Evolutionary conservation across 1,284 basidiomycete species (phyloP), one percentile per base, ranked within the genome.

Genomic region (Puccinia novopanici): DNA sequence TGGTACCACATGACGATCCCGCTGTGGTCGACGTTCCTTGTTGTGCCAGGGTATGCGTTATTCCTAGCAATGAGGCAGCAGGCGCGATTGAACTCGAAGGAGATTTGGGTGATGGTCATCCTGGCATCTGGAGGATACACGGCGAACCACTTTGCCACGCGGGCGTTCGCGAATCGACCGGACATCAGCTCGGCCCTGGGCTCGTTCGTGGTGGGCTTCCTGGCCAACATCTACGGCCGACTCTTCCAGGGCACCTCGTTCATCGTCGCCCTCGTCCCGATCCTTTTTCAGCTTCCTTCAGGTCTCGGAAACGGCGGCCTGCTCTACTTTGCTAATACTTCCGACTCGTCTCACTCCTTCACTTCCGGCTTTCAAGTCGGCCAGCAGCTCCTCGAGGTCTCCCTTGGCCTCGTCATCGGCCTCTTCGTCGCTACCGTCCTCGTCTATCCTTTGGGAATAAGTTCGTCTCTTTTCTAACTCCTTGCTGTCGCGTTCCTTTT

Each of bases 191-290:
- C 86, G 0, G 85, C 82, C 75, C 89, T 91, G 45, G 92, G 87
- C 13, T 87, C 92, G 0, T 92, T 96, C 83, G 90, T 90, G 0
- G 93, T 95, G 57, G 93, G 94, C 10, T 87, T 94, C 75, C 87
- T 94, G 59, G 90, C 93, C 45, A 95, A 95, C 85, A 68, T 94
- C 17, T 95, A 93, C 82, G 92, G 92, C 13, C 90, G 92, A 59
- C 89, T 94, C 86, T 91, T 92, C 85, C 88, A 89, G 48, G 92
- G 92, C 1, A 91, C 92, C 76, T 90, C 91, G 2, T 94, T 92
- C 83, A 91, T 92, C 27, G 89, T 93, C 10, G 85, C 85, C 27
- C 90, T 92, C 91, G 90, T 91, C 75, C 34, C 88, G 84, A 72
- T 63, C 37, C 50, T 63, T 42, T 77, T 82, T 59, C 74, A 40